Conservation (phyloP, 768 basidiomycete species). For the Rhodotorula taiwanensis region DNA sequence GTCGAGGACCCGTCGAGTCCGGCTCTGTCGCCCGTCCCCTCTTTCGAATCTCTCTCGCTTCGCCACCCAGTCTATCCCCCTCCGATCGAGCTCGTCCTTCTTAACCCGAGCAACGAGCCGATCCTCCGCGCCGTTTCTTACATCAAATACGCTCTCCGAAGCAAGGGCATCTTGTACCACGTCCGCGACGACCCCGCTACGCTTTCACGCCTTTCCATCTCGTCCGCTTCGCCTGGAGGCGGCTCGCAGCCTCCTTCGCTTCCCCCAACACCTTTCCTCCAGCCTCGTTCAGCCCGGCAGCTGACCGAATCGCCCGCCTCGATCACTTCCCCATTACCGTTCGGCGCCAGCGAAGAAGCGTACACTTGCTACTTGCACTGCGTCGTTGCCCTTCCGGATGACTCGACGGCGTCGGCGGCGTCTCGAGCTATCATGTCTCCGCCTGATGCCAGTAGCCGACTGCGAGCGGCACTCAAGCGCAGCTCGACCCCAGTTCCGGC, state of each 20-base stretch:
- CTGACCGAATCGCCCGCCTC: neutral
- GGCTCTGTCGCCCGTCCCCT: slow-evolving; percentile 9
- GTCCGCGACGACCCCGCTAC: slow-evolving; percentile 12
- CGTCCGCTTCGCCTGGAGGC: neutral
- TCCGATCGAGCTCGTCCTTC: slow-evolving; percentile 33
- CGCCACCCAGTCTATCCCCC: slow-evolving; percentile 4
- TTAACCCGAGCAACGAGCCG: slow-evolving; percentile 41
- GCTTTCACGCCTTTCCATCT: neutral
- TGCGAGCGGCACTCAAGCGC: slow-evolving; percentile 19
- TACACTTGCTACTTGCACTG: slow-evolving; percentile 29
- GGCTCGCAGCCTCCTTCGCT: neutral
- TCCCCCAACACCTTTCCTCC: slow-evolving; percentile 22
- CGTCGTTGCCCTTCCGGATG: slow-evolving; percentile 15
- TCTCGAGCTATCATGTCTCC: neutral
- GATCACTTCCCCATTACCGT: neutral
- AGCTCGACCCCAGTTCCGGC: neutral
- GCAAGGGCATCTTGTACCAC: slow-evolving; percentile 43
- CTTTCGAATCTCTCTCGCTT: slow-evolving; percentile 2
- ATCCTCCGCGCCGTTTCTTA: slow-evolving; percentile 40
- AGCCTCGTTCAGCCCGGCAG: neutral
- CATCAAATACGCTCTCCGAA: slow-evolving; percentile 43
- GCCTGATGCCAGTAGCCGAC: slow-evolving; percentile 7
- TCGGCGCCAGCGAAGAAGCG: neutral
- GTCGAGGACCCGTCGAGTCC: neutral
- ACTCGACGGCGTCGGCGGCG: neutral